Conservation (phyloP, 1,284 basidiomycete genomes). For the Ustilago loliicola region DNA sequence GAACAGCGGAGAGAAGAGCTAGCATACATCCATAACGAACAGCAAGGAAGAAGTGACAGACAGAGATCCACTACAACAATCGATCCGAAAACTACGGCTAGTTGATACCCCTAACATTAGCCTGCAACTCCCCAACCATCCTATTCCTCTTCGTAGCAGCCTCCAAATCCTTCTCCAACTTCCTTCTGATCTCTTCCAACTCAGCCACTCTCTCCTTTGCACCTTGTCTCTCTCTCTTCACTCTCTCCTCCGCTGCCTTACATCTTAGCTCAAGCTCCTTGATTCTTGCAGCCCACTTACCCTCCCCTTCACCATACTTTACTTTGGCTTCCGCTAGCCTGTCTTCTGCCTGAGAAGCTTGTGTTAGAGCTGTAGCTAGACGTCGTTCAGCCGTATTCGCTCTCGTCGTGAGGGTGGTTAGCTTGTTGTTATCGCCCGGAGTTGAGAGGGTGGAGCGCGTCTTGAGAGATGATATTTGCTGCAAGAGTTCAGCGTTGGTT, state of each 20-base stretch:
- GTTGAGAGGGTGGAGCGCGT: slow-evolving; percentile 70
- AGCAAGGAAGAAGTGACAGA: not conserved
- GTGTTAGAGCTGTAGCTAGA: slow-evolving; percentile 83
- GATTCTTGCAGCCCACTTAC: slow-evolving; percentile 64
- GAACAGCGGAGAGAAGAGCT: not conserved
- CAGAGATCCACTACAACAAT: not conserved
- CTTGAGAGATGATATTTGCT: slow-evolving; percentile 79
- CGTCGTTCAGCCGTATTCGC: slow-evolving; percentile 77
- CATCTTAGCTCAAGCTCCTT: slow-evolving; percentile 84
- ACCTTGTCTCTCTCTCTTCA: slow-evolving; percentile 94
- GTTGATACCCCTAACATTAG: slow-evolving; percentile 31
- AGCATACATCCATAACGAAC: not conserved
- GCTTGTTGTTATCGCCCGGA: slow-evolving; percentile 55
- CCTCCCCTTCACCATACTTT: slow-evolving; percentile 59
- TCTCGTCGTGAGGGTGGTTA: slow-evolving; percentile 54
- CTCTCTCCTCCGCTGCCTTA: slow-evolving; percentile 88
- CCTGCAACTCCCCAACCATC: slow-evolving; percentile 50
- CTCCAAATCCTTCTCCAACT: slow-evolving; percentile 48
- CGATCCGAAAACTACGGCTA: not conserved
- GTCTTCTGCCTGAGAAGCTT: slow-evolving; percentile 84
- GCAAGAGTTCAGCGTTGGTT: slow-evolving; percentile 81
- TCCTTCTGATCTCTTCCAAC: slow-evolving; percentile 60
- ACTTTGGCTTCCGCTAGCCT: slow-evolving; percentile 85
- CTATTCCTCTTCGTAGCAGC: slow-evolving; percentile 39
- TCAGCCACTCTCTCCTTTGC: slow-evolving; percentile 82